Percentiles rank a stretch among this genome's conserved stretches.
phyloP scores from a whole-genome alignment of 139 green algal genomes.

The Ostreobium quekettii region DNA sequence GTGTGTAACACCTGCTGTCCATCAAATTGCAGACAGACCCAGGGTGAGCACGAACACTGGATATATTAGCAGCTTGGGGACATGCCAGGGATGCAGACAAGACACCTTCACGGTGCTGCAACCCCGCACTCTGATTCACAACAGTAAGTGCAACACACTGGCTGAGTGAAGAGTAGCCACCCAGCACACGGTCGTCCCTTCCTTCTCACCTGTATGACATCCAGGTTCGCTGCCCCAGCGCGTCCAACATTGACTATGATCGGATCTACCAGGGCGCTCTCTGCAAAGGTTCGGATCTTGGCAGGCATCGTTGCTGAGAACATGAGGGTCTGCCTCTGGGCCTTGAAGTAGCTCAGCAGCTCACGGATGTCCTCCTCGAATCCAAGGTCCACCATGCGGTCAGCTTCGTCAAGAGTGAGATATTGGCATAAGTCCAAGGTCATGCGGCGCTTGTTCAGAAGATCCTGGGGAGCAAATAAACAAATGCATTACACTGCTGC shows the following conservation, averaged over 20 bases:
- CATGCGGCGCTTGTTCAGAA: conserved; percentile 84
- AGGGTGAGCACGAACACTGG: too few relatives aligned
- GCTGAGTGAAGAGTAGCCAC: too few relatives aligned
- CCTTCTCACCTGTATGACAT: conserved; percentile 88
- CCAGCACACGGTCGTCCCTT: too few relatives aligned
- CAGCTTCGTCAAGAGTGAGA: conserved; percentile 94
- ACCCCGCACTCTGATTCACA: too few relatives aligned
- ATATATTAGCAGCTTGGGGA: too few relatives aligned
- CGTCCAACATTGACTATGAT: conserved; percentile 86
- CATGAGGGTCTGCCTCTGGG: conserved; percentile 94
- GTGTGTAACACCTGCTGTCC: too few relatives aligned
- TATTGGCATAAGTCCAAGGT: conserved; percentile 87
- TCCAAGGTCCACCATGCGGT: conserved; percentile 95
- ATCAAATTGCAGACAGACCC: too few relatives aligned
- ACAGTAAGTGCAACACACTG: too few relatives aligned
- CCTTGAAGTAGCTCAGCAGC: conserved; percentile 31
- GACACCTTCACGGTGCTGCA: too few relatives aligned
- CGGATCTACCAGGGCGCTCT: conserved; percentile 86
- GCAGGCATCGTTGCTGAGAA: conserved; percentile 97
- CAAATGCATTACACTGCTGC: background rate
- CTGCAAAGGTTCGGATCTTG: conserved; percentile 96
- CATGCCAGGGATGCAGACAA: too few relatives aligned
- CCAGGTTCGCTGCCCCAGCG: conserved; percentile 88
- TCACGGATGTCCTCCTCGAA: conserved; percentile 83
- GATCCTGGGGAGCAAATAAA: conserved; percentile 39